These are phyloP conservation scores for Lactarius sanguifluus DNA, from an alignment of 768 basidiomycete species.

Conservation along the genomic window DNA sequence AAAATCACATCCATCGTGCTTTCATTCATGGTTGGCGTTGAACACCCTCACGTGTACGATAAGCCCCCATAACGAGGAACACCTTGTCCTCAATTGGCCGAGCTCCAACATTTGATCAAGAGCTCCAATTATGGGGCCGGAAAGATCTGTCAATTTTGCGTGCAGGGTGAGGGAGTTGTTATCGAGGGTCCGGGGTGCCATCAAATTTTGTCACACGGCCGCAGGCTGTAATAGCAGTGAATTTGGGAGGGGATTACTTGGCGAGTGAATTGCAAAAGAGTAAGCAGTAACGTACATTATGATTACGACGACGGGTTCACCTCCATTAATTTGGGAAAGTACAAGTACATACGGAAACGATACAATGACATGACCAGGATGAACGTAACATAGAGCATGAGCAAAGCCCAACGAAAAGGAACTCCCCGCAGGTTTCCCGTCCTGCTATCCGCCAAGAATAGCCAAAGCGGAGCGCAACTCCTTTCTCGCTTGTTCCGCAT, in stretches of 20 bases:
- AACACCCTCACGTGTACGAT: not conserved
- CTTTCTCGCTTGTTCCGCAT: constrained; percentile 78
- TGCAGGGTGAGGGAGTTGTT: not conserved
- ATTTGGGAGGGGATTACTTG: not conserved
- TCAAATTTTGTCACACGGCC: not conserved
- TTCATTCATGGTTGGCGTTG: not conserved
- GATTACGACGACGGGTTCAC: not conserved
- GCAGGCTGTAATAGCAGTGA: not conserved
- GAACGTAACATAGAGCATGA: not conserved
- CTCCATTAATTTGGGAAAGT: constrained; percentile 4
- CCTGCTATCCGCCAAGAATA: constrained; percentile 53
- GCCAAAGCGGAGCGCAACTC: constrained; percentile 78
- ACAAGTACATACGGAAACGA: not conserved
- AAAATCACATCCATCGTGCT: not conserved
- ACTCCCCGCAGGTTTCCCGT: not conserved
- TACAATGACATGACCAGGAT: not conserved
- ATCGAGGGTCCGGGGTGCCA: not conserved
- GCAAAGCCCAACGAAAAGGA: not conserved
- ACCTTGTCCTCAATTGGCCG: not conserved
- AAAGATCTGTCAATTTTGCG: not conserved
- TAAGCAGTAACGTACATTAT: constrained; percentile 3
- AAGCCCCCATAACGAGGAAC: not conserved
- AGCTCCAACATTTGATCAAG: not conserved
- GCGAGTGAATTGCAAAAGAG: not conserved
- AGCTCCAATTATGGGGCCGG: not conserved